Conservation (phyloP, 2,329 filamentous ascomycete genomes). For the Thelonectria blattea region DNA sequence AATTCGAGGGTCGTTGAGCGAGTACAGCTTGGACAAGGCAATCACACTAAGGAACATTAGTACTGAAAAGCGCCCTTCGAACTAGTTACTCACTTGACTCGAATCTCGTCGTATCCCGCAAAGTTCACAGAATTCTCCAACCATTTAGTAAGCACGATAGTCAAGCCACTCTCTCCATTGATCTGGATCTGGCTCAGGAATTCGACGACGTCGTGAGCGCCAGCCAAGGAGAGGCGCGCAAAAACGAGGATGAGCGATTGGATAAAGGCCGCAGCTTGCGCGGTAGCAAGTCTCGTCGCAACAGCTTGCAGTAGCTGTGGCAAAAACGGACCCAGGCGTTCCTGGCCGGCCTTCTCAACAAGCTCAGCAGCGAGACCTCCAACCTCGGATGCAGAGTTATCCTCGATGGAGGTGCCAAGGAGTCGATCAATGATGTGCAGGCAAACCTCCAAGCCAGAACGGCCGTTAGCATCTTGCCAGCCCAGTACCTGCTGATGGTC, state of each 20-base stretch:
- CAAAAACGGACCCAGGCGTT: slow-evolving; percentile 87
- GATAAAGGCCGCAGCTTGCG: slow-evolving; percentile 86
- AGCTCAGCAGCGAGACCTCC: slow-evolving; percentile 92
- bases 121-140: slow-evolving; percentile 96
- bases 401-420: slow-evolving; percentile 82
- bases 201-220: slow-evolving; percentile 86
- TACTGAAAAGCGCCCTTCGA: background rate
- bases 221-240: slow-evolving; percentile 83
- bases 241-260: slow-evolving; percentile 96
- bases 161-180: slow-evolving; percentile 78
- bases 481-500: slow-evolving; percentile 88
- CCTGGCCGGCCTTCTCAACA: slow-evolving; percentile 92
- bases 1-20: slow-evolving; percentile 81
- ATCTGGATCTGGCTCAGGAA: slow-evolving; percentile 89
- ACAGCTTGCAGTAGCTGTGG: slow-evolving; percentile 89
- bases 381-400: slow-evolving; percentile 94
- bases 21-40: slow-evolving; percentile 89
- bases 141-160: slow-evolving; percentile 93
- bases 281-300: slow-evolving; percentile 80
- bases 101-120: slow-evolving; percentile 96
- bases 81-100: slow-evolving; percentile 77
- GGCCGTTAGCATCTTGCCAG: slow-evolving; percentile 81
- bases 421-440: slow-evolving; percentile 92
- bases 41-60: slow-evolving; percentile 70
- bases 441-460: slow-evolving; percentile 85